Base-by-base conservation (phyloP, 78 protist genomes). In the Dictyostelium brefeldianum region DNA sequence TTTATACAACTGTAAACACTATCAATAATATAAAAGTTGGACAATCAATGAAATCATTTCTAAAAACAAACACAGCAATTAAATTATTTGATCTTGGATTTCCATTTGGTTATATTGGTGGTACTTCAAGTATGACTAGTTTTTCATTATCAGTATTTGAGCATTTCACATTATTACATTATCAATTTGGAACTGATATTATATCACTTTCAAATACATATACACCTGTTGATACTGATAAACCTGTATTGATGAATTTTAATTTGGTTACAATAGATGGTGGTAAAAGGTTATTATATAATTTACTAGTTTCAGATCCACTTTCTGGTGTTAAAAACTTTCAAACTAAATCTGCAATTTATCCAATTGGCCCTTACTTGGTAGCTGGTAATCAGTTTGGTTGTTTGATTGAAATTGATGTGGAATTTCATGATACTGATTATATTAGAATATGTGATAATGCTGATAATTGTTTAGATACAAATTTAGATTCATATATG, bases 71-170 rank as follows among this genome's bases (percentile, higher is more conserved):
- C 5, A 36, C 2, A n/a, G n/a, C n/a, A n/a, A 36, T 36, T 14
- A 51, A 14, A 51, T 51, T 51, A 8, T 51, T 51, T 51, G 43
- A 1, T 4, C 12, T 22, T 25, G 5, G 11, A 4, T 67, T 67
- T n/a, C 75, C 75, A 31, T 67, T 67, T 67, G 75, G 75, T 15
- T 67, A 14, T 31, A 6, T 67, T 67, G 47, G 47, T 67, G 75
- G 75, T 29, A 67, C 25, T 31, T 31, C 48, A 29, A 65, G 14
- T 9, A 27, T 27, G 27, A 27, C 69, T 22, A 4, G 6, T 9
- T 22, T 59, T 59, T 59, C 69, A 59, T n/a, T 59, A 9, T 59
- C 69, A 59, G 20, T 59, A 22, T 1, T 59, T 59, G 0, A 5
- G 22, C 1, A 10, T 22, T 8, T 7, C n/a, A n/a, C n/a, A n/a